phyloP scores from a whole-genome alignment of 139 green algal genomes.

The Chlamydomonas eustigma region DNA sequence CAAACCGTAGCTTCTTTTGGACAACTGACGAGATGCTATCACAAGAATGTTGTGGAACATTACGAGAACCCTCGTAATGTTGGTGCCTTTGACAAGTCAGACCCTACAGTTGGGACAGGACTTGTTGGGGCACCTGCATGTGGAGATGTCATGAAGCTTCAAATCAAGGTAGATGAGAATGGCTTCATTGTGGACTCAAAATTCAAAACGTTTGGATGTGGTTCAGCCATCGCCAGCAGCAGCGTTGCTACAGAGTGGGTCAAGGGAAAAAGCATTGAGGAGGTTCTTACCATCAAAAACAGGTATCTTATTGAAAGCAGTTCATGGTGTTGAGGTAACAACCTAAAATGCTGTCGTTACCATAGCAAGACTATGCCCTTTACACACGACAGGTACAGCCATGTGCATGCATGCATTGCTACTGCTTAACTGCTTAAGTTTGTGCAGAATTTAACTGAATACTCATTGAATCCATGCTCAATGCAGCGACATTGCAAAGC shows the following conservation, averaged over 20 bases:
- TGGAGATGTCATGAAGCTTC: constrained; percentile 99
- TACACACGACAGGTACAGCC: too few relatives aligned
- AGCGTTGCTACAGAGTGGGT: constrained; percentile 95
- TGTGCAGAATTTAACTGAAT: too few relatives aligned
- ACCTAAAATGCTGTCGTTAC: not conserved
- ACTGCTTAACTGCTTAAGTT: too few relatives aligned
- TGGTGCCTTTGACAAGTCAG: constrained; percentile 92
- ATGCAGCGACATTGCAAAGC: constrained; percentile 89
- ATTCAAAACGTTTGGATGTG: constrained; percentile 99
- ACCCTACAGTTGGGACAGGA: constrained; percentile 85
- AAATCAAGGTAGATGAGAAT: constrained; percentile 73
- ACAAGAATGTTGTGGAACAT: constrained; percentile 89
- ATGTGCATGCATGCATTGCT: too few relatives aligned
- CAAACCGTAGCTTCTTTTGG: not conserved
- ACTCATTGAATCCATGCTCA: too few relatives aligned
- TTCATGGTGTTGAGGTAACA: not conserved
- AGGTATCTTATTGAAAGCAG: constrained; percentile 22
- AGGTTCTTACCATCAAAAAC: constrained; percentile 91
- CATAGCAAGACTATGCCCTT: too few relatives aligned
- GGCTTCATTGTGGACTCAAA: constrained; percentile 89
- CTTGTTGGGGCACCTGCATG: constrained; percentile 90
- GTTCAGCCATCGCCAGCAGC: constrained; percentile 92
- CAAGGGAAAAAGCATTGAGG: constrained; percentile 80
- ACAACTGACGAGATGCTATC: constrained; percentile 12
- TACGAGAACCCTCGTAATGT: constrained; percentile 97